Base-by-base conservation (phyloP, 768 basidiomycete genomes). In the Lyophyllum semitale region DNA sequence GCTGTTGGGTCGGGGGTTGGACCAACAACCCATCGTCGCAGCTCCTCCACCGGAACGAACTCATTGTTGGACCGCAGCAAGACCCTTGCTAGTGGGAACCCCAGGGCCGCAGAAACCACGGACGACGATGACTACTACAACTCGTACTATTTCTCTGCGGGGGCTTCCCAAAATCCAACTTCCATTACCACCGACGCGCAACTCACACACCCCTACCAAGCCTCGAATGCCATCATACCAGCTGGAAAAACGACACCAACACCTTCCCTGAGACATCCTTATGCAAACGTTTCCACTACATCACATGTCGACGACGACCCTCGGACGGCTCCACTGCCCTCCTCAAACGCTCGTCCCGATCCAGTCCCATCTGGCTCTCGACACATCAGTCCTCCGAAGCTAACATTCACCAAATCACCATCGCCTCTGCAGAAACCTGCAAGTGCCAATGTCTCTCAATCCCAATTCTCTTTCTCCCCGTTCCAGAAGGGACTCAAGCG, bases 111-210 rank as follows among this genome's bases (percentile, higher is more conserved):
- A 22, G 27, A 35, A 5, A 32, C 45, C 43, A 30, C 35, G 32
- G 70, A 71, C 38, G 72, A 75, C 3, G 78, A 82, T 18, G 81
- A 82, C 38, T 79, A 79, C 55, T 80, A 79, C 60, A 73, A 80
- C 59, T 77, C 81, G 3, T 80, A 81, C 67, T 83, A 81, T 63
- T 69, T 71, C 23, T 46, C 57, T n/a, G 17, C 53, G 18, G 29
- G 35, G 2, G 20, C 9, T 11, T 26, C 17, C 25, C 43, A 29
- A 49, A 48, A 41, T 29, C 40, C 48, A 35, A 6, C 43, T 8
- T 25, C 33, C 18, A 18, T 30, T 22, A 30, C 20, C 17, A 22
- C 58, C 57, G 42, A 48, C 41, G n/a, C 48, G 58, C 52, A 44
- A 52, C 44, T 32, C 47, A 30, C 40, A 37, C 57, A 23, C 17